A percentile compares a stretch with the other conserved stretches of the same genome.
These are phyloP conservation scores for Aspergillus ostianus DNA, from an alignment of 495 filamentous ascomycete species.

Conservation along the genomic window DNA sequence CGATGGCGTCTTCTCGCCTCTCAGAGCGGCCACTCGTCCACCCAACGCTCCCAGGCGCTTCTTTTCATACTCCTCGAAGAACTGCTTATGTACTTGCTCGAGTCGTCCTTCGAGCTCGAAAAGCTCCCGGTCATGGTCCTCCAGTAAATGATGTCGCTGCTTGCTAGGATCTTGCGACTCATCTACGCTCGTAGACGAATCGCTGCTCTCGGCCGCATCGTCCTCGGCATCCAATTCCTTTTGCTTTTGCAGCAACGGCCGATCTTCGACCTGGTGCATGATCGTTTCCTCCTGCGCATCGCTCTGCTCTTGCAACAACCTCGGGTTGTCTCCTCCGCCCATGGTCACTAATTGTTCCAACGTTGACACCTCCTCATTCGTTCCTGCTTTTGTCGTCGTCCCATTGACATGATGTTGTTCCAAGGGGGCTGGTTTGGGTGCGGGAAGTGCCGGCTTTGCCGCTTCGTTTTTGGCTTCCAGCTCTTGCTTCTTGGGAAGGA, in stretches of 20 bases:
- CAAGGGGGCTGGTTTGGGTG: slow-evolving; percentile 18
- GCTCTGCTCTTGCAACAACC: slow-evolving; percentile 68
- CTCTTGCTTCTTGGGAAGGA: slow-evolving; percentile 85
- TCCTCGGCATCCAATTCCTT: slow-evolving; percentile 84
- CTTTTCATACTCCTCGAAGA: slow-evolving; percentile 78
- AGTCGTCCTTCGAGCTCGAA: slow-evolving; percentile 70
- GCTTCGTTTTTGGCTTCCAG: slow-evolving; percentile 37
- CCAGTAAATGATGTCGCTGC: slow-evolving; percentile 73
- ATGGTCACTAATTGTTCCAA: slow-evolving; percentile 75
- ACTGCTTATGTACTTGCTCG: slow-evolving; percentile 68
- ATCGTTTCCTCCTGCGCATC: slow-evolving; percentile 82
- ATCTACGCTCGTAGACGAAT: slow-evolving; percentile 38
- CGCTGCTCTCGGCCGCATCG: slow-evolving; percentile 52
- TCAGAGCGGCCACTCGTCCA: slow-evolving; percentile 58
- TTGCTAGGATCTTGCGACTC: slow-evolving; percentile 43
- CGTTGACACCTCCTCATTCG: slow-evolving; percentile 48
- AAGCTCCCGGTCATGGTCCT: slow-evolving; percentile 82
- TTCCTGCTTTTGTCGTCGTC: slow-evolving; percentile 27
- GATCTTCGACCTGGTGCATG: slow-evolving; percentile 82
- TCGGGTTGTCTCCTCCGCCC: slow-evolving; percentile 69
- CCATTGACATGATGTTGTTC: slow-evolving; percentile 39
- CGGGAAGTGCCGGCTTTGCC: slow-evolving; percentile 21
- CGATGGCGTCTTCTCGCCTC: slow-evolving; percentile 48
- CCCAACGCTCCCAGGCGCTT: slow-evolving; percentile 48
- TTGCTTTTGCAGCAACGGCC: slow-evolving; percentile 84